Base-by-base conservation (phyloP, 2,329 filamentous ascomycete genomes). In the Xylaria hypoxylon region DNA sequence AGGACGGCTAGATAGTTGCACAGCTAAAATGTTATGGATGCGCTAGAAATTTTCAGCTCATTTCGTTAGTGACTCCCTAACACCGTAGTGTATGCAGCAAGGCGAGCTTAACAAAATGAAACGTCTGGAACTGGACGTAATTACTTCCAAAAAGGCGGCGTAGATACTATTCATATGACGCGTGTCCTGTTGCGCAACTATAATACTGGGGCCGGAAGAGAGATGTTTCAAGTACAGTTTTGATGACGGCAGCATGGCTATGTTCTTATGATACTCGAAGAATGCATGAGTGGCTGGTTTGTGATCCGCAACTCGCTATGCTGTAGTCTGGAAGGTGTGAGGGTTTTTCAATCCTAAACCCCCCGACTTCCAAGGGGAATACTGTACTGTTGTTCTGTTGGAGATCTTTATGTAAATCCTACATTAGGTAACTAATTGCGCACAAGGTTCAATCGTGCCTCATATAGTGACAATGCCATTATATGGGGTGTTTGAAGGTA, bases 161-260 rank as follows among this genome's bases (percentile, higher is more conserved):
- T 53, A 11, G 40, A 31, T 38, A 24, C 2, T 19, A 52, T 50
- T 64, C 42, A 13, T 11, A 44, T 40, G 51, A 61, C 28, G 44
- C 52, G 38, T 48, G 40, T 57, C 51, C 57, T 50, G 52, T 22
- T 64, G 38, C 58, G 38, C 58, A 58, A 28, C 44, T 31, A 6
- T 33, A 17, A 56, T 57, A 35, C 33, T 51, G 62, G 26, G 4
- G n/a, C 35, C 33, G 47, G 47, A 42, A 45, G n/a, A 57, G 19
- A 15, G 2, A 42, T 33, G 61, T 67, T 64, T 67, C 61, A 67
- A 19, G 44, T 60, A 58, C 26, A 31, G 38, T 13, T n/a, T 51
- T 44, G 22, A 48, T 50, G 47, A 51, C 48, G 42, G 33, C 42
- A n/a, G 22, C 26, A 55, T 40, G 19, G 10, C 6, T 2, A 13